A percentile compares a stretch with the other conserved stretches of the same genome.
Evolutionary conservation across 129 eudicot species (phyloP).

Genomic region (Heracleum sosnowskyi): DNA sequence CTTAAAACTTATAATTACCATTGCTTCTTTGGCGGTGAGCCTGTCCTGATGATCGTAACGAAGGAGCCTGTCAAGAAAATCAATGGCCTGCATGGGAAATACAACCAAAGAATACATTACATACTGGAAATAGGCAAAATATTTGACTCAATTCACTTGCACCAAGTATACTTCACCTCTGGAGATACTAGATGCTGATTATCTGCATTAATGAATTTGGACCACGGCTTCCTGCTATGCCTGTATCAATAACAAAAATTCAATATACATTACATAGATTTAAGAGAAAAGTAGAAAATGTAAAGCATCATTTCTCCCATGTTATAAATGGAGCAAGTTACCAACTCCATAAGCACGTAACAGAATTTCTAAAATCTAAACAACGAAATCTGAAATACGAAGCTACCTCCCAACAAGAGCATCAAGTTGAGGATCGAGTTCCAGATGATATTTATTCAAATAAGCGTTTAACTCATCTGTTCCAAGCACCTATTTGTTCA

Average conservation of each 20-base stretch:
- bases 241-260: constrained; percentile 24
- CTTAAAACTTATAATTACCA: constrained; percentile 43
- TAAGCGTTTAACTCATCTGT: constrained; percentile 97
- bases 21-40: constrained; percentile 95
- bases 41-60: constrained; percentile 97
- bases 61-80: constrained; percentile 92
- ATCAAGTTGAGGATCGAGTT: constrained; percentile 95
- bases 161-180: constrained; percentile 40
- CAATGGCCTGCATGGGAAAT: constrained; percentile 57
- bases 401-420: constrained; percentile 93
- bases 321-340: not conserved
- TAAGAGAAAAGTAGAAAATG: not conserved
- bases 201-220: constrained; percentile 79
- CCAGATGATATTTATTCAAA: constrained; percentile 80
- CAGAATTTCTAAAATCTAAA: not conserved
- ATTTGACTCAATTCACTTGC: not conserved
- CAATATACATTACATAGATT: not conserved
- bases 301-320: not conserved
- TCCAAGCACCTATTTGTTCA: constrained; percentile 65
- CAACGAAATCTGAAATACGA: not conserved
- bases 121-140: not conserved
- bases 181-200: constrained; percentile 93
- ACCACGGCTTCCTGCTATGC: constrained; percentile 98
- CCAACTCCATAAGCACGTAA: not conserved
- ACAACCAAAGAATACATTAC: not conserved